Conservation (phyloP, 108 stramenopile species). For the Pseudonitzschia delicatissima region DNA sequence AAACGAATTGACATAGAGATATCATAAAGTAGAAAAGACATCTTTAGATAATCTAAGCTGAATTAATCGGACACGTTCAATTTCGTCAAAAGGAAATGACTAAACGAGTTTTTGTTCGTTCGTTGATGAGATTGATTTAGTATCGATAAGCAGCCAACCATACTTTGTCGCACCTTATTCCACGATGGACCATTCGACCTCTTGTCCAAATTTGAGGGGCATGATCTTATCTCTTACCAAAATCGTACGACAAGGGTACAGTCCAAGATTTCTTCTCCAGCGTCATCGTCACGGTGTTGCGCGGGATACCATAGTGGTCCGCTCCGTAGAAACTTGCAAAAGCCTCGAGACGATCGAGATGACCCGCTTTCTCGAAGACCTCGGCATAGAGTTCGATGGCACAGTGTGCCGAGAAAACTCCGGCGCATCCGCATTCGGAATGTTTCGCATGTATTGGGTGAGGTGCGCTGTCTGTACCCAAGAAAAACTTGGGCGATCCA, state of each 20-base stretch:
- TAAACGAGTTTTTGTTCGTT: too few relatives aligned
- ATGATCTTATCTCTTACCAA: conserved; percentile 78
- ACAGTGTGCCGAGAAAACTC: conserved; percentile 93
- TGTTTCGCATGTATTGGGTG: conserved; percentile 84
- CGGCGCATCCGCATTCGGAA: conserved; percentile 94
- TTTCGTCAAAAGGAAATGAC: too few relatives aligned
- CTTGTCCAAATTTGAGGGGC: conserved; percentile 86
- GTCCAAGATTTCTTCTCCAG: conserved; percentile 80
- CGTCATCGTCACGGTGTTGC: conserved; percentile 56
- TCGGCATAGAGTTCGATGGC: conserved; percentile 95
- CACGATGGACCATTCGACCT: conserved; percentile 77
- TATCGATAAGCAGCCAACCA: too few relatives aligned
- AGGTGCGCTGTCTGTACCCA: conserved; percentile 98
- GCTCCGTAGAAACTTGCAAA: conserved; percentile 89
- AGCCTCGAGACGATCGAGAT: conserved; percentile 86
- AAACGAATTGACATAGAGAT: too few relatives aligned
- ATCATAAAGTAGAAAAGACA: too few relatives aligned
- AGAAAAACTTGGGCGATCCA: conserved; percentile 91
- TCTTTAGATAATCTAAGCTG: too few relatives aligned
- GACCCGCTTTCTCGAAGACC: conserved; percentile 88
- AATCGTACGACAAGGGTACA: conserved; percentile 78
- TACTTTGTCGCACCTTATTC: conserved; percentile 5
- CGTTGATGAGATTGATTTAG: too few relatives aligned
- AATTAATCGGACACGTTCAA: too few relatives aligned
- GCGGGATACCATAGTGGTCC: conserved; percentile 90